Conservation (phyloP, 2,329 filamentous ascomycete genomes). For the Trichophaea hybrida region DNA sequence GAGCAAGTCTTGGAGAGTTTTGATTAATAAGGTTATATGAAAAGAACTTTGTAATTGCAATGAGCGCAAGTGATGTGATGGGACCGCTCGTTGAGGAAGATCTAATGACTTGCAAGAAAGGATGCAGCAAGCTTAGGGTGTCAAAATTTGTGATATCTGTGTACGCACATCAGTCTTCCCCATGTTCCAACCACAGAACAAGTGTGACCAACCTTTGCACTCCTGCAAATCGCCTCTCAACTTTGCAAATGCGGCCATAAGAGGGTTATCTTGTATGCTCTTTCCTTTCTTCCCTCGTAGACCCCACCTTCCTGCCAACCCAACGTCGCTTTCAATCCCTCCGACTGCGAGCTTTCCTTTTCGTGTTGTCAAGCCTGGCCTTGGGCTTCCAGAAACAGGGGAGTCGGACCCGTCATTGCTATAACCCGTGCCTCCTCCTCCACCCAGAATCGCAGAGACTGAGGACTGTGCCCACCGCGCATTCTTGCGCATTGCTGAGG, state of each 20-base stretch:
- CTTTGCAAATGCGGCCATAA: conserved; percentile 88
- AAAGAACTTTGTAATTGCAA: conserved; percentile 91
- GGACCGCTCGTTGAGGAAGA: conserved; percentile 91
- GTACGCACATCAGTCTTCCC: neutral
- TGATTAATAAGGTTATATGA: conserved; percentile 81
- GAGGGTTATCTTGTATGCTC: conserved; percentile 91
- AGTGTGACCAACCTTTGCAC: conserved; percentile 48
- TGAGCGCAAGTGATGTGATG: conserved; percentile 85
- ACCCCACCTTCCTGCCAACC: conserved; percentile 75
- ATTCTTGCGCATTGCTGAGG: conserved; percentile 95
- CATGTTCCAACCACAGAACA: conserved; percentile 1
- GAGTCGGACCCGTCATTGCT: conserved; percentile 8
- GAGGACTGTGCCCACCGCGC: conserved; percentile 91
- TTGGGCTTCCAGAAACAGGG: conserved; percentile 14
- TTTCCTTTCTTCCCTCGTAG: conserved; percentile 87
- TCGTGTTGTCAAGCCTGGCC: conserved; percentile 14
- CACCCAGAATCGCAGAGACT: conserved; percentile 86
- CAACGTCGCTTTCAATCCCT: conserved; percentile 38
- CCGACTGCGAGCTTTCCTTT: conserved; percentile 26
- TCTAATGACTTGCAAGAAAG: conserved; percentile 91
- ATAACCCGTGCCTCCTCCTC: conserved; percentile 38
- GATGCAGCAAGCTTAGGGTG: conserved; percentile 73
- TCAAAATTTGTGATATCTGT: conserved; percentile 77
- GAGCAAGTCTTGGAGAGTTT: conserved; percentile 69
- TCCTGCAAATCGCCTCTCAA: conserved; percentile 74